A percentile compares a stretch with the other conserved stretches of the same genome.
phyloP scores from a whole-genome alignment of 768 basidiomycete genomes.

The Leccinellum rugosiceps region DNA sequence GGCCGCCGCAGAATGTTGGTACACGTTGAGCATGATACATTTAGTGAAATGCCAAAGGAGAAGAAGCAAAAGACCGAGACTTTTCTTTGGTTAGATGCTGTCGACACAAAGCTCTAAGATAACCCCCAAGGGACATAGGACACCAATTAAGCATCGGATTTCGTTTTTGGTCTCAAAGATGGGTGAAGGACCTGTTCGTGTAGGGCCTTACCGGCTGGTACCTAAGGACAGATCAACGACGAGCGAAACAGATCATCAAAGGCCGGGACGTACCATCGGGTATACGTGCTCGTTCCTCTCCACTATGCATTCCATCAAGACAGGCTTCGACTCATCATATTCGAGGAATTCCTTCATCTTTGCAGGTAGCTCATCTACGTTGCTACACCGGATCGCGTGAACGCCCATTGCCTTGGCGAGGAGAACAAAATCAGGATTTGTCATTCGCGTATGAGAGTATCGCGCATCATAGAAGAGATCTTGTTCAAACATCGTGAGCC shows the following conservation, averaged over 20 bases:
- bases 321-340: conserved; percentile 82
- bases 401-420: conserved; percentile 91
- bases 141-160: conserved; percentile 22
- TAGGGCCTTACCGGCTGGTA: conserved; percentile 90
- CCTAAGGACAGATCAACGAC: conserved; percentile 38
- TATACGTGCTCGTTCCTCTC: conserved; percentile 84
- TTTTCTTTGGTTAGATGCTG: neutral
- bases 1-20: conserved; percentile 15
- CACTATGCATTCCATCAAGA: conserved; percentile 89
- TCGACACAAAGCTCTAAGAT: neutral
- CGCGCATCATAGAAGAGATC: conserved; percentile 96
- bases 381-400: conserved; percentile 79
- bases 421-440: conserved; percentile 90
- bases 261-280: conserved; percentile 64
- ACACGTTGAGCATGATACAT: conserved; percentile 27
- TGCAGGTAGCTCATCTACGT: conserved; percentile 71
- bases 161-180: conserved; percentile 33
- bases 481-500: conserved; percentile 19
- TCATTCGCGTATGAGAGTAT: conserved; percentile 97
- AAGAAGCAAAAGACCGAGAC: neutral
- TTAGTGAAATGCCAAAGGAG: conserved; percentile 2
- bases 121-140: neutral
- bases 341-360: conserved; percentile 99
- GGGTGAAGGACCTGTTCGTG: conserved; percentile 89
- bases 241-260: neutral